Evolutionary conservation across 768 basidiomycete genomes (phyloP).

Genomic region (Amanita polypyramis): DNA sequence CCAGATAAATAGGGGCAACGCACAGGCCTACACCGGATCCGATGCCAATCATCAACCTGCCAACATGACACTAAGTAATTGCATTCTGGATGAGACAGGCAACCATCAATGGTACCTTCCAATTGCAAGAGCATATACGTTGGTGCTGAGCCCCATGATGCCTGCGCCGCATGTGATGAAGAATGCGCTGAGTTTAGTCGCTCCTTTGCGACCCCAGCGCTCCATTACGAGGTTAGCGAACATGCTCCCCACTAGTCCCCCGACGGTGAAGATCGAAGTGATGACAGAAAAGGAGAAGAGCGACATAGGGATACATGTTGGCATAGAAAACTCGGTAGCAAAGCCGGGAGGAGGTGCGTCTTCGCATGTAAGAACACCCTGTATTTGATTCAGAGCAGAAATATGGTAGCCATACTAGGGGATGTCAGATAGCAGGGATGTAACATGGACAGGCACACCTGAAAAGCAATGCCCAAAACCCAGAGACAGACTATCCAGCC

Average conservation of each 20-base stretch:
- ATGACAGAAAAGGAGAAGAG: slow-evolving; percentile 70
- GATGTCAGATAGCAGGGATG: background rate
- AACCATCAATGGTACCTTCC: slow-evolving; percentile 42
- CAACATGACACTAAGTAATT: slow-evolving; percentile 1
- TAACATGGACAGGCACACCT: slow-evolving; percentile 18
- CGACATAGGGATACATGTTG: slow-evolving; percentile 75
- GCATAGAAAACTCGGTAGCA: slow-evolving; percentile 29
- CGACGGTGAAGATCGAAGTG: slow-evolving; percentile 79
- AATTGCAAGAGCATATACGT: slow-evolving; percentile 41
- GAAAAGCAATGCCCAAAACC: slow-evolving; percentile 56
- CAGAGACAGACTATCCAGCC: slow-evolving; percentile 61
- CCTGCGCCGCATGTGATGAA: slow-evolving; percentile 48
- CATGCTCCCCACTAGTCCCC: slow-evolving; percentile 75
- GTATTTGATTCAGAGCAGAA: slow-evolving; percentile 83
- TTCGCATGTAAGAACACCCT: slow-evolving; percentile 67
- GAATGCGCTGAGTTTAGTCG: slow-evolving; percentile 47
- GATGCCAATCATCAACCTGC: slow-evolving; percentile 56
- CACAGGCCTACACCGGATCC: slow-evolving; percentile 67
- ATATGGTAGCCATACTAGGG: slow-evolving; percentile 85
- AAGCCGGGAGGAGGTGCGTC: slow-evolving; percentile 14
- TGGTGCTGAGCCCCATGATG: slow-evolving; percentile 56
- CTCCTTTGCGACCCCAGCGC: slow-evolving; percentile 58
- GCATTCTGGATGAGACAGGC: background rate
- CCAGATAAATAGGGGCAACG: slow-evolving; percentile 77
- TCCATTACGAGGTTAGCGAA: slow-evolving; percentile 62